Conservation (phyloP, 2,329 filamentous ascomycete genomes). For the Fusarium sp. region DNA sequence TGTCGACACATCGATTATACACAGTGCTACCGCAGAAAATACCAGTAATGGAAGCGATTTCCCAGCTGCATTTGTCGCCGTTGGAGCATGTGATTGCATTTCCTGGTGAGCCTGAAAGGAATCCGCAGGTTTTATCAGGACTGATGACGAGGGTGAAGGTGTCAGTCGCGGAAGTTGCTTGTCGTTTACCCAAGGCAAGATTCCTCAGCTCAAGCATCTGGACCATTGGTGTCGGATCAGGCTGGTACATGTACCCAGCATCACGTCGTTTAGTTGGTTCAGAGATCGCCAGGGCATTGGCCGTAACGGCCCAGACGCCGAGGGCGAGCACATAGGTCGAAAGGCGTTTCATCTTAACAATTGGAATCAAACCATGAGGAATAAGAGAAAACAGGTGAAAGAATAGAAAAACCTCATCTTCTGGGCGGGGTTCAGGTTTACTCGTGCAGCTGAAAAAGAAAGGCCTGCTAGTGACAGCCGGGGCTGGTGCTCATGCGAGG, state of each 20-base stretch:
- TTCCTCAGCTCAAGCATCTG: slow-evolving; percentile 15
- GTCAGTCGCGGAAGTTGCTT: neutral
- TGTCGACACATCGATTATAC: slow-evolving; percentile 6
- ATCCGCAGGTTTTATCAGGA: slow-evolving; percentile 35
- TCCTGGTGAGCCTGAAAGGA: slow-evolving; percentile 32
- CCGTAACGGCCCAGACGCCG: neutral
- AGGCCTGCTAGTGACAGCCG: neutral
- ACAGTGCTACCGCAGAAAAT: slow-evolving; percentile 21
- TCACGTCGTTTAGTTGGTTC: slow-evolving; percentile 21
- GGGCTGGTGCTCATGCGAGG: neutral
- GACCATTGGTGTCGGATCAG: slow-evolving; percentile 18
- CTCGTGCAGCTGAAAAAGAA: slow-evolving; percentile 21
- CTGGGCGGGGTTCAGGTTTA: slow-evolving; percentile 22
- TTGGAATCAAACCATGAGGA: neutral
- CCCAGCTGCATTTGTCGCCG: slow-evolving; percentile 21
- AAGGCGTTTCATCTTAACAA: slow-evolving; percentile 6
- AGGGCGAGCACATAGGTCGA: neutral
- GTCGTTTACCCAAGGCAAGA: slow-evolving; percentile 16
- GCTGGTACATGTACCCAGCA: slow-evolving; percentile 17
- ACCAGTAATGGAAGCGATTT: neutral
- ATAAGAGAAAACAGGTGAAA: neutral
- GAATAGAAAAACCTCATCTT: neutral
- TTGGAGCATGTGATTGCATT: slow-evolving; percentile 35
- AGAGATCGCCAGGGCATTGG: slow-evolving; percentile 19
- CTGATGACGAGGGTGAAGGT: slow-evolving; percentile 24